phyloP scores from a whole-genome alignment of 805 yeast species.

The Ogataea thermomethanolica region DNA sequence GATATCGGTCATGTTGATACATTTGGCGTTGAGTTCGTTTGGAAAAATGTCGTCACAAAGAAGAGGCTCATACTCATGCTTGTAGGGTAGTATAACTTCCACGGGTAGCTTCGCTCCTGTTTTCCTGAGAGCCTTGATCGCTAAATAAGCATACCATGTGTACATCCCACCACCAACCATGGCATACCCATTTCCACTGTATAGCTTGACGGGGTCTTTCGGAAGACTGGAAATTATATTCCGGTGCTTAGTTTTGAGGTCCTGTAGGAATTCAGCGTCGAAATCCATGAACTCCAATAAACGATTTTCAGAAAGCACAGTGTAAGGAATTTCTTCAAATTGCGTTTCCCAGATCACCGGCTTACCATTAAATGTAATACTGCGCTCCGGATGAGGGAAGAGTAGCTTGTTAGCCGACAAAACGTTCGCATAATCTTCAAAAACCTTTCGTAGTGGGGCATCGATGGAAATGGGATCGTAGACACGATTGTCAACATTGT shows the following conservation, averaged over 20 bases:
- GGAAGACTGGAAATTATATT: conserved; percentile 47
- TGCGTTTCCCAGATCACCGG: conserved; percentile 23
- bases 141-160: conserved; percentile 39
- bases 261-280: conserved; percentile 39
- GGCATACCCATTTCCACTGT: conserved; percentile 33
- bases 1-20: conserved; percentile 38
- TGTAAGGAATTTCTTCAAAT: conserved; percentile 18
- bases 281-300: conserved; percentile 22
- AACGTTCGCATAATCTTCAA: conserved; percentile 12
- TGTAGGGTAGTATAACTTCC: conserved; percentile 41
- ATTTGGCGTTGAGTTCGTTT: conserved; percentile 36
- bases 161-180: conserved; percentile 44
- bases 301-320: conserved; percentile 14
- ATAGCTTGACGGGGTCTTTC: conserved; percentile 25
- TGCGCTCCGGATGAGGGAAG: conserved; percentile 22
- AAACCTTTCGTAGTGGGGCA: conserved; percentile 8
- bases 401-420: conserved; percentile 12
- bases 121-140: conserved; percentile 40
- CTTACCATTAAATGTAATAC: conserved; percentile 16
- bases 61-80: conserved; percentile 37
- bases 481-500: not conserved
- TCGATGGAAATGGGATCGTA: conserved; percentile 10
- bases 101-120: conserved; percentile 42
- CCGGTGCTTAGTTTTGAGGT: conserved; percentile 46
- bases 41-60: conserved; percentile 39